phyloP scores from a whole-genome alignment of 176 grass and related monocot genomes.

The Pontederia crassipes region DNA sequence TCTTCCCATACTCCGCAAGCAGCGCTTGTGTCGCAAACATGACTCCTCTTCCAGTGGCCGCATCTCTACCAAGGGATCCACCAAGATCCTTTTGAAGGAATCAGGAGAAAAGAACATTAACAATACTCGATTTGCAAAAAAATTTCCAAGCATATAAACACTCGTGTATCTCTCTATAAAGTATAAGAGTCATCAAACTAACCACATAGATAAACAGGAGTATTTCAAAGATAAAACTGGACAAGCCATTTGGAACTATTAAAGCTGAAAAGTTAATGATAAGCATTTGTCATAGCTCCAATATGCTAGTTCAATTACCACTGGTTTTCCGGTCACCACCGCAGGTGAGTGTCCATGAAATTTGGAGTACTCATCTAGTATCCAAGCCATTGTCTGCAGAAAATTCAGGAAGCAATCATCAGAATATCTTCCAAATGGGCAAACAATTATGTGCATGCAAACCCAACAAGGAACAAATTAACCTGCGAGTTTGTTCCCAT shows the following conservation, averaged over 20 bases:
- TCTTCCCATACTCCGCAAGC: constrained; percentile 69
- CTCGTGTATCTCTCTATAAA: too few relatives aligned
- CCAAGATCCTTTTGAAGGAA: constrained; percentile 48
- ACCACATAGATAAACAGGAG: too few relatives aligned
- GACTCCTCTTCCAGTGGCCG: constrained; percentile 79
- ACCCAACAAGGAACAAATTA: neutral
- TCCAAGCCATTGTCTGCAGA: constrained; percentile 75
- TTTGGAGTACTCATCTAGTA: constrained; percentile 82
- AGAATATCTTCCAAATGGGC: neutral
- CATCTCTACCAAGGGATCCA: constrained; percentile 75
- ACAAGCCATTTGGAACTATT: too few relatives aligned
- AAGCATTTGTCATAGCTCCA: too few relatives aligned
- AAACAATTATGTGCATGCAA: neutral
- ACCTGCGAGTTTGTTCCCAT: constrained; percentile 90
- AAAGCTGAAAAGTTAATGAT: too few relatives aligned
- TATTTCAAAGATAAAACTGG: too few relatives aligned
- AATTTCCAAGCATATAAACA: too few relatives aligned
- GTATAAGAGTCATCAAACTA: too few relatives aligned
- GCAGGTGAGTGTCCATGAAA: constrained; percentile 84
- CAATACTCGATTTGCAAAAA: too few relatives aligned
- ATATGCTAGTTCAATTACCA: constrained; percentile 33
- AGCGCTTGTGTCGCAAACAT: constrained; percentile 77
- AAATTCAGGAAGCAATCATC: neutral
- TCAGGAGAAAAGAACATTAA: constrained; percentile 7
- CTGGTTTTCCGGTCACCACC: constrained; percentile 85